Percentiles rank a stretch among this genome's conserved stretches.
phyloP scores from a whole-genome alignment of 768 basidiomycete species.

The Suillus paluster region DNA sequence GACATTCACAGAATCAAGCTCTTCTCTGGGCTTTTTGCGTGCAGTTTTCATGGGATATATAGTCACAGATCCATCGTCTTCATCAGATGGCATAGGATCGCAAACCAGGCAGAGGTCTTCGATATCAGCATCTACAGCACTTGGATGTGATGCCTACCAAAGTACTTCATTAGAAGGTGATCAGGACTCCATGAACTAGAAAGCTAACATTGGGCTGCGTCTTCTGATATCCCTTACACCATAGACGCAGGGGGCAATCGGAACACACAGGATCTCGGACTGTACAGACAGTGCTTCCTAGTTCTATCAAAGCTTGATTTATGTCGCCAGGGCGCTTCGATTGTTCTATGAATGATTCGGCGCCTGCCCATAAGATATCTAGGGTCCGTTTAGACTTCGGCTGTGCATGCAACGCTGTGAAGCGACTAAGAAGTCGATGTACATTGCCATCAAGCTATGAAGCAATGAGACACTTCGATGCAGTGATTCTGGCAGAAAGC shows the following conservation, averaged over 20 bases:
- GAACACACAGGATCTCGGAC: slow-evolving; percentile 77
- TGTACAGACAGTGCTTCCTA: slow-evolving; percentile 93
- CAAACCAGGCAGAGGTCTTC: slow-evolving; percentile 80
- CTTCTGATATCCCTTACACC: slow-evolving; percentile 67
- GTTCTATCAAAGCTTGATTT: slow-evolving; percentile 93
- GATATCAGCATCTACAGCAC: slow-evolving; percentile 53
- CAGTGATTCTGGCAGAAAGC: slow-evolving; percentile 32
- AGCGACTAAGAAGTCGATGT: slow-evolving; percentile 79
- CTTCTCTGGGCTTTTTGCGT: slow-evolving; percentile 83
- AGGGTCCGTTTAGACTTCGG: slow-evolving; percentile 81
- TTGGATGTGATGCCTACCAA: slow-evolving; percentile 4
- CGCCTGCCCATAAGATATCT: slow-evolving; percentile 83
- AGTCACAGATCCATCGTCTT: slow-evolving; percentile 49
- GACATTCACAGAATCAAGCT: slow-evolving; percentile 85
- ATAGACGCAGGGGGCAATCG: slow-evolving; percentile 68
- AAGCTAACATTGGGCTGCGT: slow-evolving; percentile 19
- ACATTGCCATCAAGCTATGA: slow-evolving; percentile 88
- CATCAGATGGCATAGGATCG: slow-evolving; percentile 50
- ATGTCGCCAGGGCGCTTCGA: slow-evolving; percentile 73
- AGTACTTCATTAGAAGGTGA: neutral
- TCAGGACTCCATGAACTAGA: neutral
- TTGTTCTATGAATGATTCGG: slow-evolving; percentile 65
- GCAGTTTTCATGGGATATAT: slow-evolving; percentile 87
- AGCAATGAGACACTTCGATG: slow-evolving; percentile 2
- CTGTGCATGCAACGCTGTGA: slow-evolving; percentile 81